phyloP scores from a whole-genome alignment of 202 grass and related monocot species.

The Hordeum pubiflorum region DNA sequence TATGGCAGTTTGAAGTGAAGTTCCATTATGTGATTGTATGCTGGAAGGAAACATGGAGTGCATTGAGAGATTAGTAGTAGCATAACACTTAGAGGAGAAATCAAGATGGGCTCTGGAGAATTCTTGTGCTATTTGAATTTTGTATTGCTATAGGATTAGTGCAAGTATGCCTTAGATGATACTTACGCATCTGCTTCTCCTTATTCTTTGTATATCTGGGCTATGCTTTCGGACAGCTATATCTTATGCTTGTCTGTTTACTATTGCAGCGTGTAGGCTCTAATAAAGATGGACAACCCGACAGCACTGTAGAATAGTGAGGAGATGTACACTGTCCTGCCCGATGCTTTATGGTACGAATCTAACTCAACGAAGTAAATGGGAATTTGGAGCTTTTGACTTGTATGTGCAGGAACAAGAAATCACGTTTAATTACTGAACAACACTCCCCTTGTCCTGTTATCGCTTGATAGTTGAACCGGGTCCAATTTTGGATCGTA shows the following conservation, averaged over 20 bases:
- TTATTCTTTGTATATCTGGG: background rate
- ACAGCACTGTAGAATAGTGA: conserved; percentile 23
- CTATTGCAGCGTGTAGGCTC: conserved; percentile 33
- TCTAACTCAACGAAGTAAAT: background rate
- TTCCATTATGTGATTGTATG: background rate
- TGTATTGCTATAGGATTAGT: background rate
- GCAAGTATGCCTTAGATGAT: background rate
- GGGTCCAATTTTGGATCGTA: background rate
- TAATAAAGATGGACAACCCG: conserved; percentile 21
- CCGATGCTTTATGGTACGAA: conserved; percentile 7
- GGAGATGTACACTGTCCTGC: background rate
- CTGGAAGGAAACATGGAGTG: conserved; percentile 1
- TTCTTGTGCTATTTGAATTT: background rate
- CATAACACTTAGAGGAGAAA: background rate
- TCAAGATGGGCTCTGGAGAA: background rate
- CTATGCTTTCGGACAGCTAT: background rate
- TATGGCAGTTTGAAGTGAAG: background rate
- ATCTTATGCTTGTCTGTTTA: background rate
- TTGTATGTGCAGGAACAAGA: background rate
- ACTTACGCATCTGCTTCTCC: background rate
- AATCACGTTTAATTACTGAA: background rate
- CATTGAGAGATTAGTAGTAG: background rate
- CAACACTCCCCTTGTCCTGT: background rate
- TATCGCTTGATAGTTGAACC: background rate
- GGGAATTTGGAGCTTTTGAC: background rate